Conservation (phyloP, 2,329 filamentous ascomycete genomes). For the Trichophyton mentagrophytes region DNA sequence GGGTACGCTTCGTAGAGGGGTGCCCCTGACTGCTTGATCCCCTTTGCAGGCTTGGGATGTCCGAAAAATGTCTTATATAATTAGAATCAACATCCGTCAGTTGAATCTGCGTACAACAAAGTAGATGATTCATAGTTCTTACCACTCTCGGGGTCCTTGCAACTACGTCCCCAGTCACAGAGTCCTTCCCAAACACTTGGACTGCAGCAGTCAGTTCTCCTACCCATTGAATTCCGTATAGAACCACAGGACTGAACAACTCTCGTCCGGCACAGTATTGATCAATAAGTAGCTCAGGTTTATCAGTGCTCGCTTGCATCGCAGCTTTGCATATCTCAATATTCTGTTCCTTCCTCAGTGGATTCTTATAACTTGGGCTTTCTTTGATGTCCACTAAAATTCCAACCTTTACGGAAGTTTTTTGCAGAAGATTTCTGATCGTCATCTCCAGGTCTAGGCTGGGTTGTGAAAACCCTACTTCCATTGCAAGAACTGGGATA, state of each 20-base stretch:
- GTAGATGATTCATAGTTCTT: neutral
- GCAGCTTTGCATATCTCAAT: neutral
- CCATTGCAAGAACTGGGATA: neutral
- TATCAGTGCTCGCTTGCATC: neutral
- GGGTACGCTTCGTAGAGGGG: neutral
- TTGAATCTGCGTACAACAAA: neutral
- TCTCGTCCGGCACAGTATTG: neutral
- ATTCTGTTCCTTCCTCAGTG: neutral
- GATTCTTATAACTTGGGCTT: neutral
- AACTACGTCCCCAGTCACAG: neutral
- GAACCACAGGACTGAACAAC: neutral
- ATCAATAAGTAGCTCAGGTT: neutral
- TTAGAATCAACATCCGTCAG: neutral
- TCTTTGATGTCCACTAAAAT: neutral
- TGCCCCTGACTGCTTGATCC: neutral
- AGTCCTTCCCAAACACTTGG: conserved; percentile 5
- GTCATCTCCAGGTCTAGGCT: neutral
- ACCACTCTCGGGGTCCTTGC: neutral
- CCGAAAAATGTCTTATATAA: neutral
- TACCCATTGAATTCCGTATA: conserved; percentile 1
- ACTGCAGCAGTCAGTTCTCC: conserved; percentile 3
- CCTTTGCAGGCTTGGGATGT: neutral
- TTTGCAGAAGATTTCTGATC: neutral
- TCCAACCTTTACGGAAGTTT: neutral
- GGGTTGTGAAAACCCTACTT: neutral